A percentile compares a stretch with the other conserved stretches of the same genome.
phyloP scores from a whole-genome alignment of 2,329 filamentous ascomycete genomes.

The Apiospora hydei region DNA sequence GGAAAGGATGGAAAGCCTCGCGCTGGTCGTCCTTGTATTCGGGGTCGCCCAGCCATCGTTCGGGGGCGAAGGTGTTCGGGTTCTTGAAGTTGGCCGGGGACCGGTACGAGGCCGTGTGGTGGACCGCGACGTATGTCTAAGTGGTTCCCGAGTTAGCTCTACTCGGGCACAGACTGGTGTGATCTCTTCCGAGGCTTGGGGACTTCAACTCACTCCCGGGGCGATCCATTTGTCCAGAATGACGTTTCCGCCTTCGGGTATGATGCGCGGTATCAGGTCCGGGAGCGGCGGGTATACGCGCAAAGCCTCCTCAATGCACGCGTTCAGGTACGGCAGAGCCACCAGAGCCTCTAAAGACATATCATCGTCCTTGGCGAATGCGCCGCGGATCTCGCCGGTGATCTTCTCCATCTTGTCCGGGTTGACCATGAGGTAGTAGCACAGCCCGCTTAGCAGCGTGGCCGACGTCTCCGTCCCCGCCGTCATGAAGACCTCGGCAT shows the following conservation, averaged over 20 bases:
- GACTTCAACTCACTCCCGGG: not conserved
- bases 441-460: constrained; percentile 31
- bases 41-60: constrained; percentile 35
- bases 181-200: too few species aligned
- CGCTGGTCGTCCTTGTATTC: constrained; percentile 32
- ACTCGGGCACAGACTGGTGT: too few species aligned
- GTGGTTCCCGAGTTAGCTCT: too few species aligned
- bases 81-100: constrained; percentile 30
- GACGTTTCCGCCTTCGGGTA: constrained; percentile 34
- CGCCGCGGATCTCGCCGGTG: constrained; percentile 1
- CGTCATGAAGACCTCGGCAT: constrained; percentile 26
- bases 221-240: constrained; percentile 31
- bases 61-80: constrained; percentile 33
- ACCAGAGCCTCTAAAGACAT: not conserved
- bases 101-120: constrained; percentile 29
- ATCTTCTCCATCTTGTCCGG: constrained; percentile 10
- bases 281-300: constrained; percentile 32
- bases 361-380: not conserved
- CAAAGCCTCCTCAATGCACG: constrained; percentile 28
- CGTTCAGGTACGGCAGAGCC: constrained; percentile 24
- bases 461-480: constrained; percentile 32
- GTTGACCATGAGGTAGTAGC: constrained; percentile 22
- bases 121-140: constrained; percentile 28
- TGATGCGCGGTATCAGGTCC: constrained; percentile 27
- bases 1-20: constrained; percentile 33